Evolutionary conservation across 768 basidiomycete genomes (phyloP).

Genomic region (Cystofilobasidium ferigula): DNA sequence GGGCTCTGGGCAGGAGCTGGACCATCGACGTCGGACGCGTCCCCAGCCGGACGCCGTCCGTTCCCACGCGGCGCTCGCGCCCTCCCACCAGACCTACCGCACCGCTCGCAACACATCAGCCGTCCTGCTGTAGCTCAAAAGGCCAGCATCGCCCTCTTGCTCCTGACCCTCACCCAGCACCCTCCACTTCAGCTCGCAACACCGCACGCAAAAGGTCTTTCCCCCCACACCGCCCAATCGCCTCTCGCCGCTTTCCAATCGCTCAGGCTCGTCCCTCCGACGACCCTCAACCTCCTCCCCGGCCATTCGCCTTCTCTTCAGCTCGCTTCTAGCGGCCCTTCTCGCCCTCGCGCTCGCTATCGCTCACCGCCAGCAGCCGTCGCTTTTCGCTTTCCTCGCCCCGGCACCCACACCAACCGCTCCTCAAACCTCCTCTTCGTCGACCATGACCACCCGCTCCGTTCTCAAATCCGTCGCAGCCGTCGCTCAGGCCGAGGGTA

Average conservation of each 20-base stretch:
- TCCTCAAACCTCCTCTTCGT: background rate
- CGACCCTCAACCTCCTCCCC: background rate
- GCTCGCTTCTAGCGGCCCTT: slow-evolving; percentile 1
- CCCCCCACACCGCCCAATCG: too few species aligned
- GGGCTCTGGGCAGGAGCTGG: too few species aligned
- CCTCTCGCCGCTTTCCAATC: too few species aligned
- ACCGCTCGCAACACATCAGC: slow-evolving; percentile 9
- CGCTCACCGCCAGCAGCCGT: too few species aligned
- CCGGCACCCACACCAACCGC: background rate
- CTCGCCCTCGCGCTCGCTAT: background rate
- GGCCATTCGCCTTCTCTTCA: background rate
- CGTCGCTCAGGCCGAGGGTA: slow-evolving; percentile 55
- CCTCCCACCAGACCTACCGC: too few species aligned
- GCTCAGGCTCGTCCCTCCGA: too few species aligned
- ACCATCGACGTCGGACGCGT: too few species aligned
- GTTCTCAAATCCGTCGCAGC: slow-evolving; percentile 69
- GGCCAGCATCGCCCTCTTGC: background rate
- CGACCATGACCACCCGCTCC: slow-evolving; percentile 40
- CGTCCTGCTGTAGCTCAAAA: too few species aligned
- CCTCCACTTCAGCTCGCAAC: background rate
- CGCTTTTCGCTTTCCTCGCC: slow-evolving; percentile 5
- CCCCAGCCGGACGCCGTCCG: too few species aligned
- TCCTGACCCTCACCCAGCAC: background rate
- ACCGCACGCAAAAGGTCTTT: too few species aligned
- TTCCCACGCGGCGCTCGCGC: too few species aligned